Percentiles rank a stretch among this genome's conserved stretches.
These are phyloP conservation scores for Claviceps sp. DNA, from an alignment of 2,329 filamentous ascomycete genomes.

Conservation along the genomic window DNA sequence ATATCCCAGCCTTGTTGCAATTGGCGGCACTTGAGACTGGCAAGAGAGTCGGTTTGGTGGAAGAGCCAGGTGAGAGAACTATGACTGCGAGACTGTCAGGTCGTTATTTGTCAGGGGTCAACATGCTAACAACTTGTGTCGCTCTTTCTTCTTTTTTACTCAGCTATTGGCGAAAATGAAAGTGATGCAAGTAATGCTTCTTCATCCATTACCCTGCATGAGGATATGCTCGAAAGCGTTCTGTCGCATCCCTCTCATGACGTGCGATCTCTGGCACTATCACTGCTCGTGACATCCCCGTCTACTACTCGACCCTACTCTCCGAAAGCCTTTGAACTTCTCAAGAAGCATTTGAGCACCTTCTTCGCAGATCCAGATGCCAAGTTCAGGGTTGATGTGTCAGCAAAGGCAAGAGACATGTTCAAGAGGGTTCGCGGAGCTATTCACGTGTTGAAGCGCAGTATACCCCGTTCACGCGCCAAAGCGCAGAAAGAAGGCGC, in stretches of 20 bases:
- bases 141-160: background rate
- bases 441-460: constrained; percentile 40
- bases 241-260: constrained; percentile 44
- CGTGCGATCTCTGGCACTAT: constrained; percentile 68
- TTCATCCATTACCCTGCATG: constrained; percentile 22
- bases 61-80: constrained; percentile 44
- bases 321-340: constrained; percentile 41
- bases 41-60: constrained; percentile 56
- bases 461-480: constrained; percentile 22
- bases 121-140: background rate
- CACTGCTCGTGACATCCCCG: constrained; percentile 63
- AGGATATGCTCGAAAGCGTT: constrained; percentile 36
- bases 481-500: constrained; percentile 21
- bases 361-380: constrained; percentile 78
- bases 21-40: constrained; percentile 57
- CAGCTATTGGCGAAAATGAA: constrained; percentile 16
- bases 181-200: constrained; percentile 5
- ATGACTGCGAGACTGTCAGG: background rate
- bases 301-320: constrained; percentile 64
- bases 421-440: constrained; percentile 61
- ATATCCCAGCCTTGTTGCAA: constrained; percentile 44
- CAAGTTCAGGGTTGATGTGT: constrained; percentile 70
- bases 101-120: background rate
- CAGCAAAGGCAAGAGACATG: constrained; percentile 62
- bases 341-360: constrained; percentile 52